A percentile compares a stretch with the other conserved stretches of the same genome.
phyloP scores from a whole-genome alignment of 2,329 filamentous ascomycete genomes.

The Rhexocercosporidium sp. region DNA sequence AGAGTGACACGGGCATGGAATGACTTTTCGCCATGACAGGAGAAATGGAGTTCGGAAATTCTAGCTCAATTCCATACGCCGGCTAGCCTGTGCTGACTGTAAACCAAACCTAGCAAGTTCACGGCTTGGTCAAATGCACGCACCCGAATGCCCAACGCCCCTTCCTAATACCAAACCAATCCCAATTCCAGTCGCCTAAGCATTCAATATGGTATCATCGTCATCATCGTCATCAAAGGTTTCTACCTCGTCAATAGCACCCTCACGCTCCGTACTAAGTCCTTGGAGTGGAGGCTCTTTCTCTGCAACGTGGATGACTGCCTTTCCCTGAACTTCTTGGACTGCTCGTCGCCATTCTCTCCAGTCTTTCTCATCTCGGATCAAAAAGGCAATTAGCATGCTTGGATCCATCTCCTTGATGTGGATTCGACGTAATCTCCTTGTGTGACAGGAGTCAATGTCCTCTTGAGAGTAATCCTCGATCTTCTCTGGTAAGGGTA shows the following conservation, averaged over 20 bases:
- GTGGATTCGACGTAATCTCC: conserved; percentile 80
- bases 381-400: conserved; percentile 94
- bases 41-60: neutral
- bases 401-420: conserved; percentile 96
- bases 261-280: conserved; percentile 63
- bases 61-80: neutral
- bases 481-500: conserved; percentile 66
- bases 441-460: conserved; percentile 83
- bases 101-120: too few species aligned
- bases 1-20: too few species aligned
- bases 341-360: conserved; percentile 79
- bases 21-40: neutral
- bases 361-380: conserved; percentile 84
- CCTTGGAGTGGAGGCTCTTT: conserved; percentile 64
- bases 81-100: neutral
- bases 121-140: too few species aligned
- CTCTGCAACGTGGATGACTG: conserved; percentile 84
- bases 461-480: conserved; percentile 72
- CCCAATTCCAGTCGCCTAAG: conserved; percentile 13
- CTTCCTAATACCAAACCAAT: neutral
- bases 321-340: conserved; percentile 77
- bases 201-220: conserved; percentile 46
- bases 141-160: conserved; percentile 6
- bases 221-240: conserved; percentile 77
- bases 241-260: conserved; percentile 88